Conservation (phyloP, 83 land plant genomes). For the Thuja plicata region DNA sequence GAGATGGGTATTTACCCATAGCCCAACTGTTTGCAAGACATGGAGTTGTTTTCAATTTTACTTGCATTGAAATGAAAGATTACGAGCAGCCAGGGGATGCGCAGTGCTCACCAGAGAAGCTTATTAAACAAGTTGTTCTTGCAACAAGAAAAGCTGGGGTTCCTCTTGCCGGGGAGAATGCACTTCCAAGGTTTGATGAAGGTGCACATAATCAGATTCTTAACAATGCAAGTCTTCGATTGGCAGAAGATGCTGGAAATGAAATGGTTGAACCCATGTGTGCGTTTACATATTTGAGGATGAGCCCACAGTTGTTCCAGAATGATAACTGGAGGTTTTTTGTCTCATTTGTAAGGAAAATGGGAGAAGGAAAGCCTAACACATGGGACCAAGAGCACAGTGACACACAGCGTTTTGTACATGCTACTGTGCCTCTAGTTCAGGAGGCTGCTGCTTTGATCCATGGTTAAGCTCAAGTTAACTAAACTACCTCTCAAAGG, state of each 20-base stretch:
- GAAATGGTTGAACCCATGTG: conserved; percentile 47
- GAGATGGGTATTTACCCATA: conserved; percentile 70
- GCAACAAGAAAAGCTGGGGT: conserved; percentile 56
- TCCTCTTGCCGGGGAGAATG: conserved; percentile 77
- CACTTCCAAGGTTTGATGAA: conserved; percentile 68
- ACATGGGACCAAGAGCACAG: conserved; percentile 66
- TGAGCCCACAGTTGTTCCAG: conserved; percentile 78
- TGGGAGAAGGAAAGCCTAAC: conserved; percentile 53
- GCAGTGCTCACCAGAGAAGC: conserved; percentile 59
- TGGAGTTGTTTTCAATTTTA: conserved; percentile 71
- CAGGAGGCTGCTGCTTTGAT: conserved; percentile 76
- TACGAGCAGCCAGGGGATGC: conserved; percentile 78
- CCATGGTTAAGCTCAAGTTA: conserved; percentile 1
- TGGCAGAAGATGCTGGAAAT: conserved; percentile 23
- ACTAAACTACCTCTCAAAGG: neutral
- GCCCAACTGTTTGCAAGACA: conserved; percentile 69
- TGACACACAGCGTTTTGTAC: conserved; percentile 63
- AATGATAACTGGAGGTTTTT: conserved; percentile 82
- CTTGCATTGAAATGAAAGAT: conserved; percentile 79
- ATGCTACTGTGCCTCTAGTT: conserved; percentile 56
- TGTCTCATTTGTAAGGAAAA: conserved; percentile 78
- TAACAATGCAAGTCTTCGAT: conserved; percentile 47
- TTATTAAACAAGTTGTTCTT: conserved; percentile 58
- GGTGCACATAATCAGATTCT: conserved; percentile 51
- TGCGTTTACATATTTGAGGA: conserved; percentile 90